Base-by-base conservation (phyloP, 257 asterid species). In the Gentiana macrophylla region DNA sequence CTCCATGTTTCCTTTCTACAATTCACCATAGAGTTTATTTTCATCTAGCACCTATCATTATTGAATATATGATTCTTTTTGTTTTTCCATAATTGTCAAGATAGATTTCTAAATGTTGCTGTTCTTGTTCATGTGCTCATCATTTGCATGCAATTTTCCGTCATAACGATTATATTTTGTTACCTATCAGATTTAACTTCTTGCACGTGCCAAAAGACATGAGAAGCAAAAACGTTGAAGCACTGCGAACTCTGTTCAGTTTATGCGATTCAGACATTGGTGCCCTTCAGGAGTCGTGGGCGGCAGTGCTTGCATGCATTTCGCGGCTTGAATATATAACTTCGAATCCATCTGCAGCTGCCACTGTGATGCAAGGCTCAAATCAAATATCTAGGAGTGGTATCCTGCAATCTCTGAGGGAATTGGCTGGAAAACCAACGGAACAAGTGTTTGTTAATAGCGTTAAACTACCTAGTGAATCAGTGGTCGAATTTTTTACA, bases 241-340 rank as follows among this genome's bases (percentile, higher is more conserved):
- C 97, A 61, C 87, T 92, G 35, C 94, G 99, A 59, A 84, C 94
- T 36, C 82, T 92, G 33, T 78, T 92, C 71, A 46, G 78, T 55
- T 75, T 92, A 72, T 92, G 97, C 68, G 95, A 85, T 80, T 72
- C 89, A 52, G 99, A 92, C 62, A 78, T 79, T 57, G 84, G 78
- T 66, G 95, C 97, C 60, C 81, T 92, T 62, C 99, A 92, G 79
- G 97, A 92, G 67, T 81, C 99, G 37, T 92, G 99, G 99, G 76
- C 80, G 59, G 97, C 99, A 54, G 78, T 92, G 59, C 76, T 92
- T 49, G 97, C 86, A 74, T 88, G 97, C 76, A 77, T 92, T 70
- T 92, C 99, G 61, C 95, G 99, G 65, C 95, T 92, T 66, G 99
- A 92, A 62, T 92, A 88, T 79, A 65, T 84, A 12, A 86, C 84